Evolutionary conservation across 345 rosid genomes (phyloP).

Genomic region (Gossypium anomalum): DNA sequence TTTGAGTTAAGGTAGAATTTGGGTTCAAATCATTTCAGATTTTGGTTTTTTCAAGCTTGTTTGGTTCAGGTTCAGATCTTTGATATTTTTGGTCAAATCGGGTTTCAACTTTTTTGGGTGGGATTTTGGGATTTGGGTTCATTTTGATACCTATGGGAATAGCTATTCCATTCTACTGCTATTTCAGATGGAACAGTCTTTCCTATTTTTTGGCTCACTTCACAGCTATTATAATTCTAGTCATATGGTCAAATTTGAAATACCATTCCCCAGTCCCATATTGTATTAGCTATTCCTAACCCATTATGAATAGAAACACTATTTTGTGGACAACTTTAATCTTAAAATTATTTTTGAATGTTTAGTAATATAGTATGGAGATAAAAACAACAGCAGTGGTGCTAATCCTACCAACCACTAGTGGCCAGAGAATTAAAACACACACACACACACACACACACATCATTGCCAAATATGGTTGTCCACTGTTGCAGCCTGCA

Average conservation of each 20-base stretch:
- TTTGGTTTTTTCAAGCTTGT: not conserved
- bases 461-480: not conserved
- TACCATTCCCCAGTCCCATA: not conserved
- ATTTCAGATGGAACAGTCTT: not conserved
- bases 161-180: not conserved
- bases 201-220: conserved; percentile 4
- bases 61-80: not conserved
- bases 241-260: not conserved
- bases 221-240: not conserved
- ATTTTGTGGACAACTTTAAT: not conserved
- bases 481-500: not conserved
- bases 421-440: not conserved
- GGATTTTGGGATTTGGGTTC: not conserved
- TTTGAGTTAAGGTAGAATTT: not conserved
- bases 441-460: too few species aligned
- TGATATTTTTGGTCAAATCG: not conserved
- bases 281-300: not conserved
- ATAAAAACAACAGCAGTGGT: not conserved
- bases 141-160: too few species aligned
- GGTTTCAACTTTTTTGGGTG: not conserved
- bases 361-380: not conserved
- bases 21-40: not conserved
- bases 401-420: not conserved
- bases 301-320: not conserved
- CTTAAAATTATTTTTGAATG: not conserved